A percentile compares a stretch with the other conserved stretches of the same genome.
Evolutionary conservation across 2,329 filamentous ascomycete genomes (phyloP).

Genomic region (Aspergillus ochraceoroseus): DNA sequence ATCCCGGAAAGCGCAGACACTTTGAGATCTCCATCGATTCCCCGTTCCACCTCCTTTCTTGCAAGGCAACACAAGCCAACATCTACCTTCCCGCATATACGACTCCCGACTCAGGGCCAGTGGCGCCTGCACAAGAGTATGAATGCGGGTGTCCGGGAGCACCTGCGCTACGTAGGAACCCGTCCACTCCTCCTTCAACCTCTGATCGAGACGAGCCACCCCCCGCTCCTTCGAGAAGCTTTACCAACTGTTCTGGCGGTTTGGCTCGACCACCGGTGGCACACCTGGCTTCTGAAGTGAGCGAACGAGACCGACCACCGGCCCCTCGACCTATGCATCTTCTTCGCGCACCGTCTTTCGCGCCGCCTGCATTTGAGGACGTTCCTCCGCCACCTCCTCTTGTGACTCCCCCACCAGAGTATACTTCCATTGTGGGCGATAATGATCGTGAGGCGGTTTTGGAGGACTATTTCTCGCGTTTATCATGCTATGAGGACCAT

Average conservation of each 20-base stretch:
- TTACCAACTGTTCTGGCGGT: conserved; percentile 39
- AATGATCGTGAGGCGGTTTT: conserved; percentile 62
- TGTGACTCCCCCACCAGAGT: conserved; percentile 77
- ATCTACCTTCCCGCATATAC: conserved; percentile 79
- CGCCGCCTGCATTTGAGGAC: conserved; percentile 80
- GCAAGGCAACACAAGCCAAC: conserved; percentile 86
- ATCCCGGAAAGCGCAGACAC: conserved; percentile 74
- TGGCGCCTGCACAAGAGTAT: conserved; percentile 52
- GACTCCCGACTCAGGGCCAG: conserved; percentile 49
- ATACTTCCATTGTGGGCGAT: conserved; percentile 70
- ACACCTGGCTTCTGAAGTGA: conserved; percentile 47
- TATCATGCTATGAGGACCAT: conserved; percentile 63
- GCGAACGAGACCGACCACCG: conserved; percentile 31
- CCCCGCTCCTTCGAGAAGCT: conserved; percentile 32
- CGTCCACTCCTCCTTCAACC: conserved; percentile 22
- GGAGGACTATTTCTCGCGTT: conserved; percentile 79
- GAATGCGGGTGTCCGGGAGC: conserved; percentile 66
- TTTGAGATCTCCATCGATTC: conserved; percentile 97
- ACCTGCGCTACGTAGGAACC: conserved; percentile 40
- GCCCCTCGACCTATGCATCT: conserved; percentile 72
- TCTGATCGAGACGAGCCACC: conserved; percentile 31
- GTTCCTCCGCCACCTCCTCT: conserved; percentile 69
- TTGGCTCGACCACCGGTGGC: conserved; percentile 48
- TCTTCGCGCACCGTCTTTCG: conserved; percentile 76
- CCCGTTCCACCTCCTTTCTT: conserved; percentile 87